Percentiles rank a stretch among this genome's conserved stretches.
These are phyloP conservation scores for Microcyclosporella mali DNA, from an alignment of 2,329 filamentous ascomycete species.

Conservation along the genomic window DNA sequence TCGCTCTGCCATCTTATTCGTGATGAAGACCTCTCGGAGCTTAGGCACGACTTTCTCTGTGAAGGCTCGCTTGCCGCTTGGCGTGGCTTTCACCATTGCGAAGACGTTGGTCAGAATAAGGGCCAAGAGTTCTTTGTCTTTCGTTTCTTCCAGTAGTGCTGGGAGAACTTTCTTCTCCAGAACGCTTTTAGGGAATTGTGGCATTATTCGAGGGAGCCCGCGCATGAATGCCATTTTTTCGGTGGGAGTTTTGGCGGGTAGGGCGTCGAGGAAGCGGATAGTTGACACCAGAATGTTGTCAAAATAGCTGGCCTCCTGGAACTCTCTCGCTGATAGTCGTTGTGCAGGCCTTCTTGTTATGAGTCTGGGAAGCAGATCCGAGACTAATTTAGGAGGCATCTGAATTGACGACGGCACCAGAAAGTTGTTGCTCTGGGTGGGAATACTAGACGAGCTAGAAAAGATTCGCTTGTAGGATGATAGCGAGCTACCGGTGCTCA, in stretches of 20 bases:
- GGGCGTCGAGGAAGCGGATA: slow-evolving; percentile 84
- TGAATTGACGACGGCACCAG: slow-evolving; percentile 61
- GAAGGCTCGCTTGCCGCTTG: slow-evolving; percentile 71
- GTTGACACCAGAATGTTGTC: slow-evolving; percentile 95
- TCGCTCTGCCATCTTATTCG: slow-evolving; percentile 57
- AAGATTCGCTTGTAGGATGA: slow-evolving; percentile 83
- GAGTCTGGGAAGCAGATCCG: slow-evolving; percentile 71
- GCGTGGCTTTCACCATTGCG: slow-evolving; percentile 74
- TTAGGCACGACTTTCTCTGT: slow-evolving; percentile 79
- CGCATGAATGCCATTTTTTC: slow-evolving; percentile 91
- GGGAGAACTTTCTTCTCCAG: slow-evolving; percentile 92
- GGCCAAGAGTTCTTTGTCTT: slow-evolving; percentile 80
- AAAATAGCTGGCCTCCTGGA: slow-evolving; percentile 93
- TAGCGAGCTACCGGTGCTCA: slow-evolving; percentile 73
- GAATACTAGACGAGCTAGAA: slow-evolving; percentile 68
- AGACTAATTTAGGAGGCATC: slow-evolving; percentile 70
- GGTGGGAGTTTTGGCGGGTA: slow-evolving; percentile 83
- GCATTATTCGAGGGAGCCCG: slow-evolving; percentile 77
- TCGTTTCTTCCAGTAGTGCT: slow-evolving; percentile 83
- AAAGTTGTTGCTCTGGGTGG: slow-evolving; percentile 76
- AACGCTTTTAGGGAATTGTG: slow-evolving; percentile 87
- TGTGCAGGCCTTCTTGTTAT: slow-evolving; percentile 84
- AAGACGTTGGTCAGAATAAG: slow-evolving; percentile 88
- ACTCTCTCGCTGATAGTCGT: slow-evolving; percentile 79
- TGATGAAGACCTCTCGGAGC: slow-evolving; percentile 75